These are phyloP conservation scores for Anastatica hierochuntica DNA, from an alignment of 345 rosid genomes.

Conservation along the genomic window DNA sequence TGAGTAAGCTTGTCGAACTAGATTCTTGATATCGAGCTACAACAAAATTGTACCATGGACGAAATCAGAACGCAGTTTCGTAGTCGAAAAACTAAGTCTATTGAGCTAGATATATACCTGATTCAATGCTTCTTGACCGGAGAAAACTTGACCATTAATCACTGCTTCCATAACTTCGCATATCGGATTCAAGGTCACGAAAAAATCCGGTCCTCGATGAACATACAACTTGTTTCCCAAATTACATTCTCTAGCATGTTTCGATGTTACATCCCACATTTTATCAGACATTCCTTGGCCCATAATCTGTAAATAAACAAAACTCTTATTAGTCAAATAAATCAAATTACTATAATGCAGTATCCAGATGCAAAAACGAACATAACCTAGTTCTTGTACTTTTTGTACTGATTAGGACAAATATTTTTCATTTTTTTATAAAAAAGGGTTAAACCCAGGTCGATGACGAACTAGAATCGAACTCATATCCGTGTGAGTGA, in stretches of 20 bases:
- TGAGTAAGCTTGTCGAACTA: conserved; percentile 51
- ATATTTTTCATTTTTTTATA: too few species aligned
- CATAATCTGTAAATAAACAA: conserved; percentile 37
- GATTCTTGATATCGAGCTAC: conserved; percentile 35
- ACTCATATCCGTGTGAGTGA: too few species aligned
- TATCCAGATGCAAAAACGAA: not conserved
- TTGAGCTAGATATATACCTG: conserved; percentile 30
- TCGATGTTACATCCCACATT: conserved; percentile 64
- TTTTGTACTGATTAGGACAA: too few species aligned
- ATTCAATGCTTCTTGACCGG: conserved; percentile 25
- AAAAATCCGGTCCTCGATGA: conserved; percentile 26
- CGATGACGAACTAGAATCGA: too few species aligned
- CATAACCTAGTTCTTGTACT: too few species aligned
- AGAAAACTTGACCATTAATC: conserved; percentile 35
- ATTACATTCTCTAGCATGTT: conserved; percentile 63
- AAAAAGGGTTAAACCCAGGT: too few species aligned
- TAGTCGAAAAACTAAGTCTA: not conserved
- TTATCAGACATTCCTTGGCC: conserved; percentile 71
- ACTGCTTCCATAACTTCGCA: conserved; percentile 48
- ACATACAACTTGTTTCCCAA: conserved; percentile 49
- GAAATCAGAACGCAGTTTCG: not conserved
- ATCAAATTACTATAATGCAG: not conserved
- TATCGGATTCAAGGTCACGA: conserved; percentile 47
- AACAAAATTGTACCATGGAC: not conserved
- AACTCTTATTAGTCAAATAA: not conserved